A percentile compares a stretch with the other conserved stretches of the same genome.
phyloP scores from a whole-genome alignment of 2,329 filamentous ascomycete genomes.

The Venturia pyrina region DNA sequence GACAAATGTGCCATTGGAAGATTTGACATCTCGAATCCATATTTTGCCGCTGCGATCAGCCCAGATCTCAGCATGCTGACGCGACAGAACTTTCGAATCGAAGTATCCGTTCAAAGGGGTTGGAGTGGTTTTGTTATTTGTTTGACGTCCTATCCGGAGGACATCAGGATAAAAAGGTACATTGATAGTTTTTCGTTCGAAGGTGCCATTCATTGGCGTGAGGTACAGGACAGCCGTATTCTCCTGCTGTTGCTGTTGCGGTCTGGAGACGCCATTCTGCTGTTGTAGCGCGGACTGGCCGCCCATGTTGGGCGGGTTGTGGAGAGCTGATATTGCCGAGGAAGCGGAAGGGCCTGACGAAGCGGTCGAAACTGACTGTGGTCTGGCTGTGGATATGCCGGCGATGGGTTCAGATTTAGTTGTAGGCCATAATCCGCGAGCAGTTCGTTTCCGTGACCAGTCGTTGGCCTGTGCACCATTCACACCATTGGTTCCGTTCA shows the following conservation, averaged over 20 bases:
- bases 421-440: constrained; percentile 52
- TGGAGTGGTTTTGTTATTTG: constrained; percentile 90
- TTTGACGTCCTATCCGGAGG: constrained; percentile 87
- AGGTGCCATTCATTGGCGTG: constrained; percentile 86
- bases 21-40: constrained; percentile 95
- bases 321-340: constrained; percentile 53
- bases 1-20: constrained; percentile 96
- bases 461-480: constrained; percentile 45
- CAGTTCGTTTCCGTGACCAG: constrained; percentile 36
- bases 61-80: constrained; percentile 95
- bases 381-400: constrained; percentile 50
- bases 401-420: constrained; percentile 57
- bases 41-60: constrained; percentile 78
- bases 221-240: constrained; percentile 70
- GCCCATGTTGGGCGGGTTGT: constrained; percentile 50
- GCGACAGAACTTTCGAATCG: constrained; percentile 92
- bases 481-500: constrained; percentile 45
- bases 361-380: constrained; percentile 50
- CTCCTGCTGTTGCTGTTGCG: constrained; percentile 41
- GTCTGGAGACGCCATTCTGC: constrained; percentile 42
- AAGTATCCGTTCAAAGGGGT: constrained; percentile 91
- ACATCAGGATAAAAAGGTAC: constrained; percentile 93
- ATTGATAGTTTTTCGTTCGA: constrained; percentile 91
- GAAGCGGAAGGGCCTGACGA: constrained; percentile 49
- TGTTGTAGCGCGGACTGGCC: constrained; percentile 59